Percentiles rank a stretch among this genome's conserved stretches.
Conservation (phyloP, 192 early-diverging fungal genomes). For the Lunasporangiospora selenospora region DNA sequence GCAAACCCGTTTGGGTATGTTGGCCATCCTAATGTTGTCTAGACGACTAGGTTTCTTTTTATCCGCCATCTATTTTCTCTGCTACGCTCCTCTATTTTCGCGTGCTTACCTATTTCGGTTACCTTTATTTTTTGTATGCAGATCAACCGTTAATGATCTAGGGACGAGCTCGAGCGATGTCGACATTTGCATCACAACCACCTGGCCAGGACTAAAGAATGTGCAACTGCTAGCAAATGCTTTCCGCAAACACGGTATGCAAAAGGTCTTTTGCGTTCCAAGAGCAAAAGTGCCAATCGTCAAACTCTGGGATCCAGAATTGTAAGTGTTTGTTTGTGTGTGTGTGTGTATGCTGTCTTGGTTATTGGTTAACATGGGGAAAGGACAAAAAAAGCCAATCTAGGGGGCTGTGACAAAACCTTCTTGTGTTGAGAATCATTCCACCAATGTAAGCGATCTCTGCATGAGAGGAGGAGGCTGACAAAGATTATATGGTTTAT, state of each 20-base stretch:
- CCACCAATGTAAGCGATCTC: too few relatives aligned
- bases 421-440: too few relatives aligned
- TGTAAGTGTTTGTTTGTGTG: conserved; percentile 62
- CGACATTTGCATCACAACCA: conserved; percentile 91
- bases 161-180: conserved; percentile 88
- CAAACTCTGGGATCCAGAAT: conserved; percentile 88
- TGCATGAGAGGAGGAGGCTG: too few relatives aligned
- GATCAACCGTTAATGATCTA: conserved; percentile 88
- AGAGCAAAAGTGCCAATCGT: conserved; percentile 94
- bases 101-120: background rate
- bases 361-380: background rate
- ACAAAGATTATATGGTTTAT: too few relatives aligned
- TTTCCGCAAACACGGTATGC: conserved; percentile 85
- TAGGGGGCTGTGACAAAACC: too few relatives aligned
- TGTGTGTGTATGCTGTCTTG: background rate
- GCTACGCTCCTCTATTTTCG: background rate
- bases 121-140: conserved; percentile 19
- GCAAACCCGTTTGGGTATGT: conserved; percentile 38
- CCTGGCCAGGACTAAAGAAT: conserved; percentile 76
- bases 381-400: too few relatives aligned
- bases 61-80: background rate
- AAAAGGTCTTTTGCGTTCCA: conserved; percentile 76
- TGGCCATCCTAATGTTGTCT: background rate
- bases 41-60: background rate
- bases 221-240: conserved; percentile 76